These are phyloP conservation scores for Pestalotiopsis sp. DNA, from an alignment of 2,329 filamentous ascomycete species.

Conservation along the genomic window DNA sequence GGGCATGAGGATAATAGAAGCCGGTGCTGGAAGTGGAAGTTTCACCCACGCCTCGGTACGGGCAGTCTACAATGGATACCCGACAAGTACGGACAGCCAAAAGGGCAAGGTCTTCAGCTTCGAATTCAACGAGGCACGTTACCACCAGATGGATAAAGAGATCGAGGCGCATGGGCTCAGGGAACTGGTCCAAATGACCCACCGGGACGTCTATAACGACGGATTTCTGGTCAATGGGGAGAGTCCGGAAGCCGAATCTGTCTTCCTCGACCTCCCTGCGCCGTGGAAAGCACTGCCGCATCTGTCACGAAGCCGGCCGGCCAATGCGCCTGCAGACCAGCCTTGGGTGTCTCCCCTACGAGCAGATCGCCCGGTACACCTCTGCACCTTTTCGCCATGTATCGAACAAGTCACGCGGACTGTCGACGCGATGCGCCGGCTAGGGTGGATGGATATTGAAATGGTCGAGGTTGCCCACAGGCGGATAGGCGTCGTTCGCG, in stretches of 20 bases:
- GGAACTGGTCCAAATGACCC: slow-evolving; percentile 69
- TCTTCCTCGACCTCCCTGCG: slow-evolving; percentile 81
- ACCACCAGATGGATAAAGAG: slow-evolving; percentile 69
- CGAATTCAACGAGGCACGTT: slow-evolving; percentile 77
- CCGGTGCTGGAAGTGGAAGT: slow-evolving; percentile 79
- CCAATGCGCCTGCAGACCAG: slow-evolving; percentile 23
- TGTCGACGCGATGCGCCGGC: slow-evolving; percentile 74
- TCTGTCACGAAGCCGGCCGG: slow-evolving; percentile 59
- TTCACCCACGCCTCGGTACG: slow-evolving; percentile 80
- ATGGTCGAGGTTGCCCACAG: slow-evolving; percentile 89
- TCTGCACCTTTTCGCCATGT: slow-evolving; percentile 96
- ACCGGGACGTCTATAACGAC: slow-evolving; percentile 77
- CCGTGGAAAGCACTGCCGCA: slow-evolving; percentile 81
- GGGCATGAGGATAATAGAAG: slow-evolving; percentile 75
- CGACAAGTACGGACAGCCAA: slow-evolving; percentile 42
- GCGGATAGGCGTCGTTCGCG: slow-evolving; percentile 79
- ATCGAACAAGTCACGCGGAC: slow-evolving; percentile 95
- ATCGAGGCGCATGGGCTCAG: slow-evolving; percentile 69
- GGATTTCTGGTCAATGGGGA: slow-evolving; percentile 68
- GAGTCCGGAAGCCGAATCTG: slow-evolving; percentile 66
- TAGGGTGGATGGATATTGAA: slow-evolving; percentile 89
- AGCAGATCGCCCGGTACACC: slow-evolving; percentile 69
- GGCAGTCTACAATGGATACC: slow-evolving; percentile 75
- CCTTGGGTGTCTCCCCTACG: slow-evolving; percentile 68
- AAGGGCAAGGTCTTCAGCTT: slow-evolving; percentile 79